Conservation (phyloP, 1,139 yeast genomes). For the Debaryomycetaceae sp. region DNA sequence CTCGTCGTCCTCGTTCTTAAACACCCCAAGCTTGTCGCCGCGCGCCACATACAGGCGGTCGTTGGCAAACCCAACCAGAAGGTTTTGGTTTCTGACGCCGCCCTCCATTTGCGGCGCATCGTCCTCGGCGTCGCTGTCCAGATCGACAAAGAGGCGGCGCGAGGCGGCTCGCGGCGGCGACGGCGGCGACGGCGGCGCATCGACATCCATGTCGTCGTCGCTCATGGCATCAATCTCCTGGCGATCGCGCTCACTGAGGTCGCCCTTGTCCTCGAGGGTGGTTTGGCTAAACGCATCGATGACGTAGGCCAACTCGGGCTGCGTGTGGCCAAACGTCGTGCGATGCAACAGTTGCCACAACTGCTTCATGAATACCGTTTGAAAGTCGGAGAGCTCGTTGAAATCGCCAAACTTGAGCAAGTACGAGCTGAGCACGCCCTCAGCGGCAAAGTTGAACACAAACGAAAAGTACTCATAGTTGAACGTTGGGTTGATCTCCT, state of each 20-base stretch:
- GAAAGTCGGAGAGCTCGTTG: conserved; percentile 46
- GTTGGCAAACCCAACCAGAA: conserved; percentile 66
- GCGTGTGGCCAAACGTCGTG: conserved; percentile 36
- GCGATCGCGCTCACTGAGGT: conserved; percentile 18
- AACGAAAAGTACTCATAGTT: conserved; percentile 55
- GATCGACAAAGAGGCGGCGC: conserved; percentile 12
- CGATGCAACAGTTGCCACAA: conserved; percentile 61
- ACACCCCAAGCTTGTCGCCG: conserved; percentile 78
- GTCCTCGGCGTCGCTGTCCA: conserved; percentile 18
- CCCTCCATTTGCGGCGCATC: conserved; percentile 20
- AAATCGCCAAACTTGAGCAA: conserved; percentile 49
- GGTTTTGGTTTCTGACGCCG: conserved; percentile 45
- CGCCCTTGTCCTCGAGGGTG: conserved; percentile 24
- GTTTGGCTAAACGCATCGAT: conserved; percentile 26
- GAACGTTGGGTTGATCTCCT: conserved; percentile 62
- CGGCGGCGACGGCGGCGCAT: conserved; percentile 9
- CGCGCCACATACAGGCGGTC: conserved; percentile 76
- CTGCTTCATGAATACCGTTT: conserved; percentile 45
- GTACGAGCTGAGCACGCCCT: conserved; percentile 51
- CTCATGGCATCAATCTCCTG: conserved; percentile 8
- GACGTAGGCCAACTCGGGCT: conserved; percentile 16
- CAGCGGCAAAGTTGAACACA: conserved; percentile 51
- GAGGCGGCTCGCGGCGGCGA: too few species aligned
- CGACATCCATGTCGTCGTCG: conserved; percentile 12
- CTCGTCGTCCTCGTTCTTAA: conserved; percentile 52